Evolutionary conservation across 2,329 filamentous ascomycete species (phyloP), one percentile per base, ranked within the genome.

Genomic region (Dothistroma pini): DNA sequence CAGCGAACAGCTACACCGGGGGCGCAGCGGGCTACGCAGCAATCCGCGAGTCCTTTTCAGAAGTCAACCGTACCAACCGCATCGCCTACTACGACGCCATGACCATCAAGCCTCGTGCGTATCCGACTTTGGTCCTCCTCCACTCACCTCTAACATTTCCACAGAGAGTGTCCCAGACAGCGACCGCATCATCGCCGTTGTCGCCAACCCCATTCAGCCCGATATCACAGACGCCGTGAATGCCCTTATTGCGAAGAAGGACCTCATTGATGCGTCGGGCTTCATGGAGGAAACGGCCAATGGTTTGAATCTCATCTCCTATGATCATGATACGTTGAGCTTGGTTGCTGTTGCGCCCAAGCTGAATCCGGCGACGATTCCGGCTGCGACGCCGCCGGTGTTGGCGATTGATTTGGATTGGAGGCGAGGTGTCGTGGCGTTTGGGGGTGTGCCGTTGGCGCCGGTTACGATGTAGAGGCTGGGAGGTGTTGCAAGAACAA

Each of bases 81-180:
- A 65, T 66, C 48, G 66, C 66, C 4, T 68, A 66, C 56, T 63
- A 61, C 38, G 61, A 67, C 49, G 66, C 66, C 38, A 67, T 68
- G 65, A 63, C 58, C 16, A 67, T 66, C 48, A 34, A 56, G 21
- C 66, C 63, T 61, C 66, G 63, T 67, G 59, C 44, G 60, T 60
- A 31, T 25, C 16, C 32, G 48, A n/a, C 31, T 38, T 38, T 41
- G 31, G 5, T 41, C 41, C 29, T 32, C 52, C 51, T 22, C 48
- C 10, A 12, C 50, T 51, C 25, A 58, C 14, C 25, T 34, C 29
- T 29, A 21, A 19, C 14, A 41, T 19, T n/a, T 16, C 34, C 22
- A 4, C 29, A 68, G 66, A 68, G 49, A 59, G 56, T 1, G 51
- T 64, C 50, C 51, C 57, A 22, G 61, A 63, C 11, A 66, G 61